Conservation (phyloP, 371 early-diverging fungal genomes). For the Syncephalis fuscata region DNA sequence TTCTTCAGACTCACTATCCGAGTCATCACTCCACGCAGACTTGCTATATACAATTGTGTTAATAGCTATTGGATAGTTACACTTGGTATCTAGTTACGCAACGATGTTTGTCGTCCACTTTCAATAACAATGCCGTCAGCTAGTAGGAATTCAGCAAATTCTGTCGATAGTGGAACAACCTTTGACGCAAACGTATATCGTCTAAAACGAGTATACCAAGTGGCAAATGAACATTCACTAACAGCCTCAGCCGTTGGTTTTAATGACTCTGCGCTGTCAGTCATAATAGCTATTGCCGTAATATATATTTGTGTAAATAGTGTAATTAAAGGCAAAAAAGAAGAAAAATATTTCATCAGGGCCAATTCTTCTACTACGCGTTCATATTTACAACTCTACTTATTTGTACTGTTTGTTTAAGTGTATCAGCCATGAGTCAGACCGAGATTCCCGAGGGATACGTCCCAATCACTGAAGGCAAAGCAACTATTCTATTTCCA, state of each 20-base stretch:
- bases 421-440: too few relatives aligned
- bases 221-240: slow-evolving; percentile 44
- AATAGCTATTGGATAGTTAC: not conserved
- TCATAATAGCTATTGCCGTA: too few relatives aligned
- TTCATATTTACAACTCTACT: too few relatives aligned
- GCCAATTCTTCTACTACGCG: too few relatives aligned
- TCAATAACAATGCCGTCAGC: slow-evolving; percentile 60
- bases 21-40: slow-evolving; percentile 13
- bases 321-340: too few relatives aligned
- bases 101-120: too few relatives aligned
- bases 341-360: too few relatives aligned
- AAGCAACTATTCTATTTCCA: slow-evolving; percentile 82
- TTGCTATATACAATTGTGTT: slow-evolving; percentile 1
- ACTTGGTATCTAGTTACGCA: not conserved
- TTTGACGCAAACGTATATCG: slow-evolving; percentile 41
- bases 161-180: slow-evolving; percentile 41
- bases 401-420: too few relatives aligned
- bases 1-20: slow-evolving; percentile 20
- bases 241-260: not conserved
- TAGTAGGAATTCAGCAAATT: slow-evolving; percentile 64
- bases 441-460: too few relatives aligned
- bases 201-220: slow-evolving; percentile 59
- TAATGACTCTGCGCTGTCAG: too few relatives aligned
- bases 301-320: too few relatives aligned
- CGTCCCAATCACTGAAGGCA: slow-evolving; percentile 45